These are phyloP conservation scores for Thermothielavioides terrestris DNA, from an alignment of 495 filamentous ascomycete species.

Conservation along the genomic window DNA sequence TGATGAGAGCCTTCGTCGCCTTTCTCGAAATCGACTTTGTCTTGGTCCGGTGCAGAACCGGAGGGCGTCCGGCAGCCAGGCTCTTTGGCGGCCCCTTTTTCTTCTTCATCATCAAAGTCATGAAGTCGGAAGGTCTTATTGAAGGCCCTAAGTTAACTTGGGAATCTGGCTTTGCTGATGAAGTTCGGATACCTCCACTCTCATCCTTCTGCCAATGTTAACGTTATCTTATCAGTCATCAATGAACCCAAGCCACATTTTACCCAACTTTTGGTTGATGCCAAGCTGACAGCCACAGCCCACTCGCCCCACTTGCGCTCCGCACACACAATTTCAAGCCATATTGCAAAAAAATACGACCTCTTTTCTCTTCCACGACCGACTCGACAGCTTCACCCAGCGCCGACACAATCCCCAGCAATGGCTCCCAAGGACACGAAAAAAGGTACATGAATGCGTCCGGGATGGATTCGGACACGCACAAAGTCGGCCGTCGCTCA, in stretches of 20 bases:
- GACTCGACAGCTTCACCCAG: constrained; percentile 23
- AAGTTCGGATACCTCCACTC: background rate
- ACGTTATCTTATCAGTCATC: background rate
- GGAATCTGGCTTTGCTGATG: too few relatives aligned
- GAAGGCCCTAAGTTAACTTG: too few relatives aligned
- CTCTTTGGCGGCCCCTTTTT: constrained; percentile 37
- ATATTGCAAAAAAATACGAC: constrained; percentile 10
- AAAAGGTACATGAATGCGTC: constrained; percentile 54
- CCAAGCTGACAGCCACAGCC: background rate
- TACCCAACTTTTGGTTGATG: too few relatives aligned
- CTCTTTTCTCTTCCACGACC: constrained; percentile 20
- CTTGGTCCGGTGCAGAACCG: constrained; percentile 39
- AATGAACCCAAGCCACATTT: background rate
- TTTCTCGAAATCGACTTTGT: constrained; percentile 64
- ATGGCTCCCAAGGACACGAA: constrained; percentile 67
- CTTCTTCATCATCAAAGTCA: constrained; percentile 28
- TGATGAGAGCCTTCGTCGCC: constrained; percentile 71
- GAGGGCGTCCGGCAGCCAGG: constrained; percentile 64
- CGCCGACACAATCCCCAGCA: constrained; percentile 44
- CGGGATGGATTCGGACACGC: constrained; percentile 17
- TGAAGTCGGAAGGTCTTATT: too few relatives aligned
- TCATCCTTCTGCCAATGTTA: too few relatives aligned
- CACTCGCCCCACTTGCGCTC: constrained; percentile 9
- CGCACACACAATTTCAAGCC: constrained; percentile 18
- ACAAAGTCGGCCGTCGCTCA: constrained; percentile 29